Evolutionary conservation across 1,284 basidiomycete genomes (phyloP), one percentile per base, ranked within the genome.

Genomic region (Sphagnurus paluster): DNA sequence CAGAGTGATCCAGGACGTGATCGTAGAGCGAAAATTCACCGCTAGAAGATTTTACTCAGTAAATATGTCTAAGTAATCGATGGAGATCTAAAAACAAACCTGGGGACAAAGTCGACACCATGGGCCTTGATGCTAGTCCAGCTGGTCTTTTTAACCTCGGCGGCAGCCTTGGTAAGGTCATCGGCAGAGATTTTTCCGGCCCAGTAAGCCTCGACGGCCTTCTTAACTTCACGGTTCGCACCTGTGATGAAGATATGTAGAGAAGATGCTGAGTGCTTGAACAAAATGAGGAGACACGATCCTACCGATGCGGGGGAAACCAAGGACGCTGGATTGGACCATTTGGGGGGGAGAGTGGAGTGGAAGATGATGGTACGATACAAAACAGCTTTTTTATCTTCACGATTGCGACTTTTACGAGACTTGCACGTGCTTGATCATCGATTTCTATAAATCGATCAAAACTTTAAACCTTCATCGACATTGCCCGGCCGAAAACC

Each of bases 11-110:
- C 61, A 99, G 88, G 64, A 99, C 93, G 70, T 98, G 94, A 75
- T 99, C 97, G 71, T 99, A 99, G 58, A 99, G 86, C 36, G 96
- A 90, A 74, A 98, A 99, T 66, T 98, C 96, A 65, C 95, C 95
- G 63, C 94, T 98, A 61, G 25, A 53, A 46, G 58, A 51, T 32
- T 17, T 25, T 8, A n/a, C n/a, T 53, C 52, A 52, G 45, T 49
- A 50, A 51, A 39, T 46, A 58, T 59, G 46, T 61, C 60, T 50
- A 50, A 45, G 47, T 57, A 24, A 56, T 58, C 47, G 53, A 57
- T 41, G 44, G 51, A 46, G 46, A 52, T 53, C 42, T 50, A 34
- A 39, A 41, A 13, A 70, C 80, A 53, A 57, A 93, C 93, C 93
- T 94, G 49, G 97, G 94, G 69, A 99, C 79, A 63, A 88, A 77